A percentile compares a stretch with the other conserved stretches of the same genome.
phyloP scores from a whole-genome alignment of 1,284 basidiomycete species.

The Xerocomus tenax region DNA sequence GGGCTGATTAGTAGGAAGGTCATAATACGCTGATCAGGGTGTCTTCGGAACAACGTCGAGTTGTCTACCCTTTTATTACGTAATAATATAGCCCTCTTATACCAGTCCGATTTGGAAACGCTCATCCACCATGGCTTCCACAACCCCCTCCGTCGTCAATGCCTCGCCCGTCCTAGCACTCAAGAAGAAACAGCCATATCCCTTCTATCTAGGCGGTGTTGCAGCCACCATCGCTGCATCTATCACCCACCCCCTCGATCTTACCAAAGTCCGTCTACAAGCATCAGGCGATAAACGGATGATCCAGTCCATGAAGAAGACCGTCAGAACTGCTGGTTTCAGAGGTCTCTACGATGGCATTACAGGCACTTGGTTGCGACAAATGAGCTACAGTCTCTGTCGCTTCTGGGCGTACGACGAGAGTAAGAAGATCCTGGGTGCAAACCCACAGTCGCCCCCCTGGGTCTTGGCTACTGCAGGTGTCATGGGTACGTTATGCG shows the following conservation, averaged over 20 bases:
- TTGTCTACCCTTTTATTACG: conserved; percentile 7
- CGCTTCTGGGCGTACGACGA: conserved; percentile 92
- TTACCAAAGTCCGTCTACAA: conserved; percentile 82
- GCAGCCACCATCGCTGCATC: conserved; percentile 30
- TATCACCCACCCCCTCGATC: conserved; percentile 59
- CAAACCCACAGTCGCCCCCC: conserved; percentile 34
- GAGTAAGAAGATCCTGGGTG: conserved; percentile 74
- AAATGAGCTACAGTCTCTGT: conserved; percentile 90
- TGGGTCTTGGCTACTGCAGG: conserved; percentile 79
- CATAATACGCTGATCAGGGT: no score
- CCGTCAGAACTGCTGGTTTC: conserved; percentile 61
- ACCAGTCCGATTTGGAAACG: conserved; percentile 8
- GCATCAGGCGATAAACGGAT: conserved; percentile 83
- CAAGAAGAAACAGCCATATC: conserved; percentile 40
- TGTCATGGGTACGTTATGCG: conserved; percentile 57
- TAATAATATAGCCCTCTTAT: conserved; percentile 17
- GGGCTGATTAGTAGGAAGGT: no score
- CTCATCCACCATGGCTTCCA: conserved; percentile 19
- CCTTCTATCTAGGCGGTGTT: conserved; percentile 43
- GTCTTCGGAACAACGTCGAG: no score
- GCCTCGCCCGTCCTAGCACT: background rate
- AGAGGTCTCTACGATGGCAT: conserved; percentile 82
- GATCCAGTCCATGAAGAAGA: conserved; percentile 72
- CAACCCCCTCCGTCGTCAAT: conserved; percentile 11
- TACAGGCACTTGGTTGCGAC: conserved; percentile 80